A percentile compares a stretch with the other conserved stretches of the same genome.
phyloP scores from a whole-genome alignment of 2,329 filamentous ascomycete species.

The Venturiaceae sp. region DNA sequence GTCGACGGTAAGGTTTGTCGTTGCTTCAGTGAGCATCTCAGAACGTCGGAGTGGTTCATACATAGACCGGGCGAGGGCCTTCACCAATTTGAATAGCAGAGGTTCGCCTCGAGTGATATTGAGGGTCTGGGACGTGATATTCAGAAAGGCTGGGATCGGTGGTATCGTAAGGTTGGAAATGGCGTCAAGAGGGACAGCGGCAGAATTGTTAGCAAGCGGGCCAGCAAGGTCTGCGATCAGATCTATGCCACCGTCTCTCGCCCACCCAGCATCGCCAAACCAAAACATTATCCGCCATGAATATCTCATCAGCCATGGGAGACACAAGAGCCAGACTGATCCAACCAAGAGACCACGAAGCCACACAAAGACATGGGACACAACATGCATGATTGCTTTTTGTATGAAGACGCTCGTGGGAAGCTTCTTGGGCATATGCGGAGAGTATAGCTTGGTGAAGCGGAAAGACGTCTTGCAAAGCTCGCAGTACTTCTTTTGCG shows the following conservation, averaged over 20 bases:
- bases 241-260: conserved; percentile 19
- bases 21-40: background rate
- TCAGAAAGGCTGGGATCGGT: conserved; percentile 13
- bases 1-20: conserved; percentile 21
- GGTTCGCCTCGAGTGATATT: conserved; percentile 34
- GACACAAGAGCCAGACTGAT: conserved; percentile 78
- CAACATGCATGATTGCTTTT: conserved; percentile 64
- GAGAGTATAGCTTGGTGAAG: conserved; percentile 95
- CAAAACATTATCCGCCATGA: conserved; percentile 94
- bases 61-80: conserved; percentile 25
- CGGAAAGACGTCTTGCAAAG: conserved; percentile 97
- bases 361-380: conserved; percentile 67
- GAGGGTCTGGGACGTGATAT: conserved; percentile 25
- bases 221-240: background rate
- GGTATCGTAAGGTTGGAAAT: background rate
- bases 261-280: conserved; percentile 72
- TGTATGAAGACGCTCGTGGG: conserved; percentile 73
- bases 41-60: conserved; percentile 2
- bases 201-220: background rate
- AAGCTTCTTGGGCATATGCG: conserved; percentile 79
- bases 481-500: conserved; percentile 99
- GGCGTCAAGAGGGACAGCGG: background rate
- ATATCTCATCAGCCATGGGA: conserved; percentile 84
- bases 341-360: conserved; percentile 67
- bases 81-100: conserved; percentile 34